Percentiles rank a stretch among this genome's conserved stretches.
Evolutionary conservation across 2,329 filamentous ascomycete species (phyloP).

Genomic region (Westerdykella aurantiaca): DNA sequence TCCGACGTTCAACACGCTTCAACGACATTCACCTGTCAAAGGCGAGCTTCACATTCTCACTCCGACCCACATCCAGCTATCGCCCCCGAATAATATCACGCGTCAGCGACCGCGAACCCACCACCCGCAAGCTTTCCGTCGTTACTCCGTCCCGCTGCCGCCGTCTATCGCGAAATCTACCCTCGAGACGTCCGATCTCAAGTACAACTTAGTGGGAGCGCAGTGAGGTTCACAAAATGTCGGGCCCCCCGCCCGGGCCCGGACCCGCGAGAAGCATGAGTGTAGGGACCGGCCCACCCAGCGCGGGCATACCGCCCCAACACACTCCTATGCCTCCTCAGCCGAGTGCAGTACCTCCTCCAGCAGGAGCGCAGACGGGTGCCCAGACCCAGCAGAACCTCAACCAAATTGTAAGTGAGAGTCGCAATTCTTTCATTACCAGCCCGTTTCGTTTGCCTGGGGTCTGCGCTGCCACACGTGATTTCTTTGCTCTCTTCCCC

Average conservation of each 20-base stretch:
- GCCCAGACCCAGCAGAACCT: constrained; percentile 78
- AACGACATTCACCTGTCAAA: no score
- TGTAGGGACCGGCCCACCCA: constrained; percentile 40
- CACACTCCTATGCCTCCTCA: constrained; percentile 45
- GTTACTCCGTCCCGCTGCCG: no score
- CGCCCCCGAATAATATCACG: no score
- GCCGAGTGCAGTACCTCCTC: constrained; percentile 43
- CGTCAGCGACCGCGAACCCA: no score
- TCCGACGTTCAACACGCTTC: no score
- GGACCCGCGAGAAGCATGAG: constrained; percentile 35
- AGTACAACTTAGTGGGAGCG: no score
- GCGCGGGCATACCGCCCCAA: constrained; percentile 30
- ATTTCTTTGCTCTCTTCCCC: background rate
- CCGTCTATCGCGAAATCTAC: no score
- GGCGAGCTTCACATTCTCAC: no score
- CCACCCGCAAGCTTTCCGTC: no score
- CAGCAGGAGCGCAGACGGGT: constrained; percentile 42
- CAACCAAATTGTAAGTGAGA: constrained; percentile 81
- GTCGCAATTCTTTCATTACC: background rate
- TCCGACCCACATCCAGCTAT: no score
- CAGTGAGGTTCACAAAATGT: constrained; percentile 18
- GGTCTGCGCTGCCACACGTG: background rate
- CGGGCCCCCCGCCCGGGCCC: constrained; percentile 32
- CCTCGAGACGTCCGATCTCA: no score
- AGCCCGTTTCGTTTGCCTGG: background rate